Conservation (phyloP, 441 rosid genomes). For the Raphanus hybrid region DNA sequence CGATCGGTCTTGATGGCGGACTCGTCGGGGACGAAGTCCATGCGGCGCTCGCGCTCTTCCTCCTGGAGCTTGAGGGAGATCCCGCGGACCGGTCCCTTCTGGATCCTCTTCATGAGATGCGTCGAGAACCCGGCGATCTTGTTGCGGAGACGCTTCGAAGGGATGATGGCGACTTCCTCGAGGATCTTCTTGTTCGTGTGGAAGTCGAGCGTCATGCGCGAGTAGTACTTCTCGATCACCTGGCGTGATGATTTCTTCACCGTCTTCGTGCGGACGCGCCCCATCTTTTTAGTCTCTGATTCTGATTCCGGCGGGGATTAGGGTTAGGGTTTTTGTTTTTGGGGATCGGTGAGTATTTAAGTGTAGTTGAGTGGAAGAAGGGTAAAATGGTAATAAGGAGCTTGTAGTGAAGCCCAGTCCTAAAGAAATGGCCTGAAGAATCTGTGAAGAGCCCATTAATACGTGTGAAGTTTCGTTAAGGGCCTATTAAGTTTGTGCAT, state of each 20-base stretch:
- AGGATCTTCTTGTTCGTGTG: neutral
- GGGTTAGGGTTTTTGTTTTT: slow-evolving; percentile 10
- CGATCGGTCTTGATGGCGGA: slow-evolving; percentile 54
- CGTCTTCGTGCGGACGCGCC: slow-evolving; percentile 61
- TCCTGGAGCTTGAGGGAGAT: slow-evolving; percentile 59
- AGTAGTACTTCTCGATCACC: slow-evolving; percentile 53
- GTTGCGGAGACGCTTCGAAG: slow-evolving; percentile 56
- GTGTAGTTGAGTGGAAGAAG: neutral
- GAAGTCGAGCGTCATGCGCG: neutral
- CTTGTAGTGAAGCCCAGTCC: neutral
- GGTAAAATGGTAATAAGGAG: neutral
- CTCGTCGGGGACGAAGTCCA: slow-evolving; percentile 64
- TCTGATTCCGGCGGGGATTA: neutral
- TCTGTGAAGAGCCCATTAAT: too few relatives aligned
- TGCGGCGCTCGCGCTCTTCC: slow-evolving; percentile 61
- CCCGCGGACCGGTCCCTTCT: slow-evolving; percentile 26
- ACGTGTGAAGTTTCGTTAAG: too few relatives aligned
- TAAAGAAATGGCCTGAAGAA: too few relatives aligned
- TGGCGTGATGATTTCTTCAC: slow-evolving; percentile 61
- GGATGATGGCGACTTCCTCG: slow-evolving; percentile 49
- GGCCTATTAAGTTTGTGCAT: too few relatives aligned
- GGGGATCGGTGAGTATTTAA: neutral
- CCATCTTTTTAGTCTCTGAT: slow-evolving; percentile 33
- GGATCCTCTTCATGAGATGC: slow-evolving; percentile 59
- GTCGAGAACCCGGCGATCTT: slow-evolving; percentile 64